Evolutionary conservation across 257 asterid genomes (phyloP), one percentile per base, ranked within the genome.

Genomic region (Eustoma russellianum): DNA sequence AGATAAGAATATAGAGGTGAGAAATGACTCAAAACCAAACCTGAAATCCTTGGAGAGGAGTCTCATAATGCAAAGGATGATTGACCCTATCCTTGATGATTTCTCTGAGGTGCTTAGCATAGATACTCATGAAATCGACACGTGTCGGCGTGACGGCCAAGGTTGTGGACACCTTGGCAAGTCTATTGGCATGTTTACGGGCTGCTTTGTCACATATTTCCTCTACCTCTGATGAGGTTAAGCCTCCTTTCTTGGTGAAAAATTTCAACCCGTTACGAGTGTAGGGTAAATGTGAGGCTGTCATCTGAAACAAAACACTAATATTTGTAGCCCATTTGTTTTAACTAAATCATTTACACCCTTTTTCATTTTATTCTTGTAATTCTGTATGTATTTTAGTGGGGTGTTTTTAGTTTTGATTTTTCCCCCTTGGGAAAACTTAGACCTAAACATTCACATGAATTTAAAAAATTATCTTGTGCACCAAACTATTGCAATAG

Each of bases 271-370:
- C 97, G 52, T 90, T 90, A 13, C 96, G 83, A 12, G 97, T 90
- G 75, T 79, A 86, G 5, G 97, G 97, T 68, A 90, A 79, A 69
- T 90, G 97, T 28, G 97, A 90, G 1, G 97, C 97, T 8, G 96
- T 90, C 97, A 90, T 90, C 97, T 85, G 81, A 49, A 45, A 38
- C 3, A 7, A 38, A 38, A 38, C 30, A 24, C 30, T 2, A 24
- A 0, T 24, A 24, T 24, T 24, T 24, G 30, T 0, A 4, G 2
- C 30, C 17, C 14, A n/a, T 9, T 2, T 17, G n/a, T 17, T 33
- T 12, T 33, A 13, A 17, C 24, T 46, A 14, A 7, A 50, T 5
- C 1, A 2, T 28, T 51, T 30, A 0, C 17, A 11, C 33, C 15
- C 30, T 10, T 18, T 51, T 44, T 13, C 24, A 35, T 55, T 13